These are phyloP conservation scores for Scenedesmus sp. DNA, from an alignment of 163 green algal species.

Conservation along the genomic window DNA sequence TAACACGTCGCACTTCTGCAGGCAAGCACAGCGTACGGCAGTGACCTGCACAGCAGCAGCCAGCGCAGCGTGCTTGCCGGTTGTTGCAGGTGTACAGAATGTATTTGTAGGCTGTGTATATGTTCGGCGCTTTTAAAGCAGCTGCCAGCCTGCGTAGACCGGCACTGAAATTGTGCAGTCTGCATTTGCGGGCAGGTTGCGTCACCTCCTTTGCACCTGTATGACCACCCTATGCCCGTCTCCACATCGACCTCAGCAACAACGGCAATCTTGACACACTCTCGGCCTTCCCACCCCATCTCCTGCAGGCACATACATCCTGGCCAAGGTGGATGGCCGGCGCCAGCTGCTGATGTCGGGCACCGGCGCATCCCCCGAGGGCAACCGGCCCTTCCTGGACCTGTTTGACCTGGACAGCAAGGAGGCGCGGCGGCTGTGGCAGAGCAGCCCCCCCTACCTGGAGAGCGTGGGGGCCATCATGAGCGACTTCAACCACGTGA, in stretches of 20 bases:
- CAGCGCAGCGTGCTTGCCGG: background rate
- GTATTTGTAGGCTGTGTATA: background rate
- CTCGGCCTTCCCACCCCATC: background rate
- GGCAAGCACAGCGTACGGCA: background rate
- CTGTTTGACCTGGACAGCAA: constrained; percentile 88
- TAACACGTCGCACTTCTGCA: constrained; percentile 72
- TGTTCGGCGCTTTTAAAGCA: background rate
- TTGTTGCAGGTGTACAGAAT: background rate
- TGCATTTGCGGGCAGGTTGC: too few species aligned
- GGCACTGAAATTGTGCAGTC: too few species aligned
- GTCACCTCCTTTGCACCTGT: too few species aligned
- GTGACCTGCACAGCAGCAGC: background rate
- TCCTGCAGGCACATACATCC: constrained; percentile 82
- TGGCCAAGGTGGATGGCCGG: constrained; percentile 81
- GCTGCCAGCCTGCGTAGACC: background rate
- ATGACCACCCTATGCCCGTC: background rate
- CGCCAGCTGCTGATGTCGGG: constrained; percentile 77
- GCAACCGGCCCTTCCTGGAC: constrained; percentile 96
- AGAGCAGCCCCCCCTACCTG: constrained; percentile 83
- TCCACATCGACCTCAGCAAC: background rate
- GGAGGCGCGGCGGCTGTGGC: constrained; percentile 85
- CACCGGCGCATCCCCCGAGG: constrained; percentile 74
- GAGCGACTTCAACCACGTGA: constrained; percentile 73
- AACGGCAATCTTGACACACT: background rate
- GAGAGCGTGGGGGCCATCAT: constrained; percentile 90